phyloP scores from a whole-genome alignment of 164 flowering plant species.

The Stephania cephalantha region DNA sequence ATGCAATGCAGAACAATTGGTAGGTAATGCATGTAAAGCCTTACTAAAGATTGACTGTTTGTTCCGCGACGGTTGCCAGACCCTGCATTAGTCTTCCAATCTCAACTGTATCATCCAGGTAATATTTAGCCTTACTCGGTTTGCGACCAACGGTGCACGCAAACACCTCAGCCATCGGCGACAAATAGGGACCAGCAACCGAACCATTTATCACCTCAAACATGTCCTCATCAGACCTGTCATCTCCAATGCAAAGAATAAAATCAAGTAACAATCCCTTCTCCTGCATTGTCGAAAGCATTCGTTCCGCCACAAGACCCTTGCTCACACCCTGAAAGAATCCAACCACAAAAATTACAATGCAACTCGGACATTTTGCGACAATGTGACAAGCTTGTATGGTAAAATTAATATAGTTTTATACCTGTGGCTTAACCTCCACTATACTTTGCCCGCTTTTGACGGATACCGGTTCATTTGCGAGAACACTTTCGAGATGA shows the following conservation, averaged over 20 bases:
- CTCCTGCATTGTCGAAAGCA: slow-evolving; percentile 14
- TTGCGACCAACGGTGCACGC: slow-evolving; percentile 21
- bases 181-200: slow-evolving; percentile 12
- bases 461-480: slow-evolving; percentile 19
- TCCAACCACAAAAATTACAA: not conserved
- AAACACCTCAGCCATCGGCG: slow-evolving; percentile 13
- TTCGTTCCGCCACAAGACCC: slow-evolving; percentile 15
- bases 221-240: slow-evolving; percentile 21
- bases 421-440: slow-evolving; percentile 19
- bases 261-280: slow-evolving; percentile 16
- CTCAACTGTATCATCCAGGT: slow-evolving; percentile 18
- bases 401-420: not conserved
- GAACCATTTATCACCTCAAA: slow-evolving; percentile 15
- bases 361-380: not conserved
- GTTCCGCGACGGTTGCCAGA: slow-evolving; percentile 14
- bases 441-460: slow-evolving; percentile 15
- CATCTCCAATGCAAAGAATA: slow-evolving; percentile 20
- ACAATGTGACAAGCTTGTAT: not conserved
- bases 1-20: not conserved
- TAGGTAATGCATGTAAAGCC: slow-evolving; percentile 1
- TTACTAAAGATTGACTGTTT: not conserved
- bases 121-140: slow-evolving; percentile 19
- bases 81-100: slow-evolving; percentile 17
- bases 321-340: slow-evolving; percentile 18
- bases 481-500: slow-evolving; percentile 20